Conservation (phyloP, 208 protist species). For the Leishmania guyanensis region DNA sequence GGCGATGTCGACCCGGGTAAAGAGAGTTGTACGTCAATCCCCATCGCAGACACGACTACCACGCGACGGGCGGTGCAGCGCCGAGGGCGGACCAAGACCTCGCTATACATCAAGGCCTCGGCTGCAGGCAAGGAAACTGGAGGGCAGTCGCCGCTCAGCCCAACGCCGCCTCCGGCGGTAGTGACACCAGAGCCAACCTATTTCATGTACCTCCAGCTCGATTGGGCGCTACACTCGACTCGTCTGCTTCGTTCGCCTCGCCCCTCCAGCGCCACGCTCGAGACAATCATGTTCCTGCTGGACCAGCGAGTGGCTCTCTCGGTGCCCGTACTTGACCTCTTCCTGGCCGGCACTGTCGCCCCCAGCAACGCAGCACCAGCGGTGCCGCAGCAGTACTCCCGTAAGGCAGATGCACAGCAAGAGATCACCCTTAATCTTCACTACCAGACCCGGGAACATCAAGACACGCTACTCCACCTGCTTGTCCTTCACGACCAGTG, state of each 20-base stretch:
- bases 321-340: slow-evolving; percentile 69
- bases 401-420: neutral
- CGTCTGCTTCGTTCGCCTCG: slow-evolving; percentile 63
- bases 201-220: slow-evolving; percentile 66
- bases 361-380: slow-evolving; percentile 4
- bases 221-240: slow-evolving; percentile 80
- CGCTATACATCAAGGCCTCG: neutral
- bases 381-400: neutral
- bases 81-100: neutral
- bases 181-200: slow-evolving; percentile 22
- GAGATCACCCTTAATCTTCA: slow-evolving; percentile 25
- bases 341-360: slow-evolving; percentile 50
- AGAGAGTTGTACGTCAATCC: neutral
- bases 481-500: slow-evolving; percentile 82
- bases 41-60: neutral
- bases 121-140: neutral
- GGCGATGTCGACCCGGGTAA: neutral
- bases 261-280: slow-evolving; percentile 62
- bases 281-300: slow-evolving; percentile 65
- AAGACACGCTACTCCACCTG: slow-evolving; percentile 74
- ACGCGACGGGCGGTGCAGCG: neutral
- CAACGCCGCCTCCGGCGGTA: neutral
- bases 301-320: slow-evolving; percentile 65
- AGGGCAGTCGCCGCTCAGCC: no score
- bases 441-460: slow-evolving; percentile 52